Base-by-base conservation (phyloP, 495 filamentous ascomycete genomes). In the Hamigera avellanea region DNA sequence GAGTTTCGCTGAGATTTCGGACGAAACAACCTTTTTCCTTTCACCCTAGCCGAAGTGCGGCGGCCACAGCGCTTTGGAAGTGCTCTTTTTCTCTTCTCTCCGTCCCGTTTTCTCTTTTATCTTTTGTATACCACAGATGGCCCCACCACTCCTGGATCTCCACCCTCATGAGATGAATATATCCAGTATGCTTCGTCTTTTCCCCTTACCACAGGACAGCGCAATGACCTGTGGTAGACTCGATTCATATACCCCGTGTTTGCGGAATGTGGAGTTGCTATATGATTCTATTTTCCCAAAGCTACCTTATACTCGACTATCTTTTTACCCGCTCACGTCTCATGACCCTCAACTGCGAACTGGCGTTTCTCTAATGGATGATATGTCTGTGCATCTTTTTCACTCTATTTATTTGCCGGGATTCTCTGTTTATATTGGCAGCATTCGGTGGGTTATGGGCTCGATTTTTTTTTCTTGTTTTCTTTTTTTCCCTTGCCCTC, bases 1-100 rank as follows among this genome's bases (percentile, higher is more conserved):
- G 93, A 99, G 60, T 96, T 96, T 64, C 78, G 89, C 61, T 99
- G 66, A 82, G 30, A 14, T 44, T 13, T 34, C 15, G 18, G 26
- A n/a, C n/a, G n/a, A n/a, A n/a, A n/a, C n/a, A 43, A 27, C 33
- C 46, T 28, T 23, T 9, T 30, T 4, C 41, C 13, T 17, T 19
- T 5, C 25, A 33, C 15, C 14, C 6, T 3, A 23, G 27, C 17
- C 31, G 31, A n/a, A 19, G n/a, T 19, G 14, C 31, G 17, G 17
- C 31, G n/a, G 12, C 27, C 27, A 5, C 14, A n/a, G n/a, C 27
- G n/a, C 26, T 35, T 9, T 39, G 21, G n/a, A 28, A 30, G 10
- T 16, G 23, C 6, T 32, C 27, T 19, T 34, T 16, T 32, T 33
- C 13, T 12, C 10, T n/a, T 15, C 1, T 32, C 23, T 26, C 29